Evolutionary conservation across 208 protist species (phyloP).

Genomic region (Acanthamoeba healyi): DNA sequence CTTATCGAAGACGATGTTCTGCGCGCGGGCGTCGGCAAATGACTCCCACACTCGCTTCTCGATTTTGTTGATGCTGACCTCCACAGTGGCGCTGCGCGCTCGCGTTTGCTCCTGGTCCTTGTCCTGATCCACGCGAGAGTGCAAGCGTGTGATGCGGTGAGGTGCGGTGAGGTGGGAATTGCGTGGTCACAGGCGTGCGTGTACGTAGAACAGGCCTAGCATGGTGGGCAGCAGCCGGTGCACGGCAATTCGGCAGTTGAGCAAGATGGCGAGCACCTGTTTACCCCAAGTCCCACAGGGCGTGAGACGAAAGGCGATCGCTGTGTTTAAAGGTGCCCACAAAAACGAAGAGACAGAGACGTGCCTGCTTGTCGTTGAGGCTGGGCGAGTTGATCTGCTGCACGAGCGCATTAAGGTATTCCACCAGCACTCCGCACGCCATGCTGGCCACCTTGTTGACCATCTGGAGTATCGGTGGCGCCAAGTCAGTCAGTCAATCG

Average conservation of each 20-base stretch:
- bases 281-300: no score
- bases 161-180: no score
- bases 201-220: not conserved
- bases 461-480: not conserved
- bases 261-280: not conserved
- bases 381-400: slow-evolving; percentile 5
- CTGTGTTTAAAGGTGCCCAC: no score
- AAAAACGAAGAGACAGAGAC: no score
- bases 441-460: slow-evolving; percentile 3
- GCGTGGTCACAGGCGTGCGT: not conserved
- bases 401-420: not conserved
- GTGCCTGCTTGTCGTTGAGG: not conserved
- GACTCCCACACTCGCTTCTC: not conserved
- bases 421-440: not conserved
- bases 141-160: no score
- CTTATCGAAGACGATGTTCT: slow-evolving; percentile 7
- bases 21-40: not conserved
- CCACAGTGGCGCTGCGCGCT: not conserved
- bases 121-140: not conserved
- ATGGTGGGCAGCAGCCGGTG: not conserved
- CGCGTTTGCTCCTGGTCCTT: not conserved
- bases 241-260: not conserved
- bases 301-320: no score
- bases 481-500: no score
- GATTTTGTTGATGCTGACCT: not conserved